A percentile compares a stretch with the other conserved stretches of the same genome.
Evolutionary conservation across 768 basidiomycete genomes (phyloP).

Genomic region (Leucocoprinus birnbaumii): DNA sequence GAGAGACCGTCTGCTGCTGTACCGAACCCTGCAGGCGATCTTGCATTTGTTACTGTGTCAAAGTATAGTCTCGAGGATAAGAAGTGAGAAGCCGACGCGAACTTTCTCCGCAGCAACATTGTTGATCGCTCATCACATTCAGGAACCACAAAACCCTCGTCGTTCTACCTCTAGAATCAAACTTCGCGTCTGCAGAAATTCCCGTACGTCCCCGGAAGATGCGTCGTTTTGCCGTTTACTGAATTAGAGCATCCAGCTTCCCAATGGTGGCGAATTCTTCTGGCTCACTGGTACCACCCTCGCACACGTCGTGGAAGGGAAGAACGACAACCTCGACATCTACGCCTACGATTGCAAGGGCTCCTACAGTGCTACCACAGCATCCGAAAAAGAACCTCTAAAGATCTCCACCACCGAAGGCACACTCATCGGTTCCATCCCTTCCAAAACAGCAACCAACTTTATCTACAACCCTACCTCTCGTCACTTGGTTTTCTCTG

Average conservation of each 20-base stretch:
- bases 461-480: conserved; percentile 61
- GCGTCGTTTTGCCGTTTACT: not conserved
- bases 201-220: conserved; percentile 31
- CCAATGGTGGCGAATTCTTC: conserved; percentile 71
- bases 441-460: conserved; percentile 64
- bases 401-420: conserved; percentile 35
- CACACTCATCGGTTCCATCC: conserved; percentile 59
- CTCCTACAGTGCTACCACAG: conserved; percentile 24
- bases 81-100: conserved; percentile 45
- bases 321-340: conserved; percentile 48
- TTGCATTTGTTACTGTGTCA: conserved; percentile 64
- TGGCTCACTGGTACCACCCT: conserved; percentile 76
- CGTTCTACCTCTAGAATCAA: conserved; percentile 55
- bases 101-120: not conserved
- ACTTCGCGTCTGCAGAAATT: conserved; percentile 48
- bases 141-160: conserved; percentile 73
- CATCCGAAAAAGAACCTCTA: conserved; percentile 24
- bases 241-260: conserved; percentile 32
- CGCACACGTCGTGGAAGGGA: conserved; percentile 59
- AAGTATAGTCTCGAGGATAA: conserved; percentile 72
- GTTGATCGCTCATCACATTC: not conserved
- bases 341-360: conserved; percentile 57
- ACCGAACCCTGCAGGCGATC: conserved; percentile 66
- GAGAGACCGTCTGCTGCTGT: conserved; percentile 63
- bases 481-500: conserved; percentile 79